Evolutionary conservation across 495 filamentous ascomycete species (phyloP).

Genomic region (Aspergillus taichungensis): DNA sequence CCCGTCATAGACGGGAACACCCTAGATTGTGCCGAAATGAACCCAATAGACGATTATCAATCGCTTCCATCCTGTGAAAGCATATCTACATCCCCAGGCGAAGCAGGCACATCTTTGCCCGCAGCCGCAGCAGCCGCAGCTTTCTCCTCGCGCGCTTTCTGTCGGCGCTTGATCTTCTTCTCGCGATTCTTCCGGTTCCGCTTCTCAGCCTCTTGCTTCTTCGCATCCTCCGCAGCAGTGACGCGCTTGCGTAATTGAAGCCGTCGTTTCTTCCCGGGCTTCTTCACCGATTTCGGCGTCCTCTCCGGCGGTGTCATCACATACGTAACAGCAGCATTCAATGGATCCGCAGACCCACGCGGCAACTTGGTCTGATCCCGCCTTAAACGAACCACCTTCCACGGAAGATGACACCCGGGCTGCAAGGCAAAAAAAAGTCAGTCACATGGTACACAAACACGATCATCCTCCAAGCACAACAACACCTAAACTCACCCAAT

Average conservation of each 20-base stretch:
- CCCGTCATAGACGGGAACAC: background rate
- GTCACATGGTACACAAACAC: background rate
- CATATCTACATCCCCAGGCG: slow-evolving; percentile 10
- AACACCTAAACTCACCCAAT: slow-evolving; percentile 27
- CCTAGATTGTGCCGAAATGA: background rate
- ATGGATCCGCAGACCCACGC: slow-evolving; percentile 10
- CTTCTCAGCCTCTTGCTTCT: slow-evolving; percentile 38
- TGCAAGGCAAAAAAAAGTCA: slow-evolving; percentile 3
- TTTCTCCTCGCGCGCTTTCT: slow-evolving; percentile 37
- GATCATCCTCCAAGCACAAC: background rate
- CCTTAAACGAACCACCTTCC: slow-evolving; percentile 35
- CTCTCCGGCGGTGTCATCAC: slow-evolving; percentile 18
- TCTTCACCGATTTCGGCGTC: slow-evolving; percentile 29
- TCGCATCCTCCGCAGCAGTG: slow-evolving; percentile 18
- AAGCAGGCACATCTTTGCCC: background rate
- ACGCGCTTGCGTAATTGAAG: slow-evolving; percentile 32
- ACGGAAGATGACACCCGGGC: slow-evolving; percentile 37
- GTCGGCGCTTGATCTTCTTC: slow-evolving; percentile 35
- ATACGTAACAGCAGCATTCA: slow-evolving; percentile 15
- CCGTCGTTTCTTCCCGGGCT: slow-evolving; percentile 41
- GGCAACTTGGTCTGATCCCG: slow-evolving; percentile 31
- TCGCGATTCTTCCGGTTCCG: slow-evolving; percentile 39
- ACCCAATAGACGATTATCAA: slow-evolving; percentile 5
- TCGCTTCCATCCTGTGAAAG: slow-evolving; percentile 16
- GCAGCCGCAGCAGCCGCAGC: slow-evolving; percentile 23